phyloP scores from a whole-genome alignment of 2,329 filamentous ascomycete species.

The Microsporum ferrugineum region DNA sequence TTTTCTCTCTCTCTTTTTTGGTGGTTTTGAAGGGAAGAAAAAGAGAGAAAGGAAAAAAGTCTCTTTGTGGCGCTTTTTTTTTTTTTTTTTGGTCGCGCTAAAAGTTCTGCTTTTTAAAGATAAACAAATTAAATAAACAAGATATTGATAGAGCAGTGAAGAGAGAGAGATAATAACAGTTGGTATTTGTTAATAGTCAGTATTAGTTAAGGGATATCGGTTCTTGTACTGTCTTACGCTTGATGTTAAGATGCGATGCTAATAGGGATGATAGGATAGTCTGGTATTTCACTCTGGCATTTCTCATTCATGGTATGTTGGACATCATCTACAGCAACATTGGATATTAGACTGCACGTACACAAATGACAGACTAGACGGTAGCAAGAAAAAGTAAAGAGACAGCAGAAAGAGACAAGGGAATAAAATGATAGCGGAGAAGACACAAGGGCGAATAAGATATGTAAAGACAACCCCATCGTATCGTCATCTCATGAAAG shows the following conservation, averaged over 20 bases:
- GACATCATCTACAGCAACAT: neutral
- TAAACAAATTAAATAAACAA: neutral
- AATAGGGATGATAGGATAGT: neutral
- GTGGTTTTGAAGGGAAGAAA: neutral
- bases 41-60: neutral
- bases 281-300: neutral
- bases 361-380: conserved; percentile 4
- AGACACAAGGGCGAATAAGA: neutral
- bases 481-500: neutral
- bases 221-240: no score
- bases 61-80: neutral
- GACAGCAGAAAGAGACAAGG: neutral
- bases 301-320: neutral
- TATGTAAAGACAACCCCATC: neutral
- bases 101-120: neutral
- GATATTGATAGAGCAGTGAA: neutral
- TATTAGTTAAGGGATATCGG: no score
- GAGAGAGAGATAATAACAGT: neutral
- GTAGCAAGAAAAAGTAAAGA: neutral
- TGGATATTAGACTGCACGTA: conserved; percentile 1
- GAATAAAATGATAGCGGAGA: neutral
- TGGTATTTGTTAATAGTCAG: no score
- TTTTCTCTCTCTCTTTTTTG: neutral
- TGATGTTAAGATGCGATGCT: no score
- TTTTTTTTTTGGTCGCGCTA: neutral